Base-by-base conservation (phyloP, 208 protist species). In the Strigomonas culicis region DNA sequence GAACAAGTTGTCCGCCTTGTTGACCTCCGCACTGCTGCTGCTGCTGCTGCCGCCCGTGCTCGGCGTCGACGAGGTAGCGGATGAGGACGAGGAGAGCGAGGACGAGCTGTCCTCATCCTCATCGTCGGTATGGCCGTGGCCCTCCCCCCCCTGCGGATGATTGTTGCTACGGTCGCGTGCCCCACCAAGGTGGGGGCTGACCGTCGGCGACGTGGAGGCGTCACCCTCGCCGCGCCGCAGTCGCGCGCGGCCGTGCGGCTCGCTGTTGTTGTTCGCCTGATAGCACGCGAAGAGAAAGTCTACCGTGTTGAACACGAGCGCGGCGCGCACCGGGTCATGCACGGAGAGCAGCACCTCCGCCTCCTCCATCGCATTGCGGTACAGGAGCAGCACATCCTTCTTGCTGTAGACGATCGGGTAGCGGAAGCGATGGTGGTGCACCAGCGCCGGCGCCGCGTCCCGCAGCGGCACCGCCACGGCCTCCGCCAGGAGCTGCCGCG, bases 291-390 rank as follows among this genome's bases (percentile, higher is more conserved):
- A 30, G 56, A 86, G 64, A 49, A 83, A 84, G 68, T 92, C 80
- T 8, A 86, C 84, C 1, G 77, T 72, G 60, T 89, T 93, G 46
- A 84, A 76, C n/a, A 91, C 78, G 58, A 93, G 70, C 36, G 90
- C 78, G n/a, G 90, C 90, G 50, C 79, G 83, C 32, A 93, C 68
- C 1, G 90, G 90, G 51, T 96, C 90, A 43, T 93, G 87, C n/a
- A 87, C 79, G 19, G 78, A 89, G 49, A 96, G 76, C 28, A 80
- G 44, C n/a, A 85, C 30, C 59, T 91, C 81, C 1, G 85, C 75
- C 15, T 93, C 87, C 17, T 81, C 63, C 4, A 96, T 63, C 15
- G 72, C 74, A 50, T 67, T 77, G 24, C 55, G 39, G 68, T 92
- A 96, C 13, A 96, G 71, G 44, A 68, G 59, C 11, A 74, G 68